Evolutionary conservation across 164 flowering plant genomes (phyloP).

Genomic region (Umbellularia californica): DNA sequence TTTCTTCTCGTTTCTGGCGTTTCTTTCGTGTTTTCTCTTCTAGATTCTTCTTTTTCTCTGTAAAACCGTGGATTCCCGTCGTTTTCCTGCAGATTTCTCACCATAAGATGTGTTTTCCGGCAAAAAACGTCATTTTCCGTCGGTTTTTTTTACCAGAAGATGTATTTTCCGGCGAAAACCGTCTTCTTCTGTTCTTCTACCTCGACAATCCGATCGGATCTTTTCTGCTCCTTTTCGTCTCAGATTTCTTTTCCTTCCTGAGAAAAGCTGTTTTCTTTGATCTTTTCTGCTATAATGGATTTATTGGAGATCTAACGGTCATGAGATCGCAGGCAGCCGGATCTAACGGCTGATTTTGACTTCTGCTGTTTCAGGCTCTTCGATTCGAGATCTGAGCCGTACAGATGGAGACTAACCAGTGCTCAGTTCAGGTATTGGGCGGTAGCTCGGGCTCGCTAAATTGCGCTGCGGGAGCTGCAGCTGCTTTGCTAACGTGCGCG

Average conservation of each 20-base stretch:
- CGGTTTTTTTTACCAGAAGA: not conserved
- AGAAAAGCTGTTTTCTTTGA: not conserved
- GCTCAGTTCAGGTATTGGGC: slow-evolving; percentile 12
- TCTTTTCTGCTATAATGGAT: not conserved
- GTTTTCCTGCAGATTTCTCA: not conserved
- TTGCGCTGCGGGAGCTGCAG: slow-evolving; percentile 28
- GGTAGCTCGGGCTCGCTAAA: slow-evolving; percentile 15
- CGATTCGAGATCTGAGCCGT: slow-evolving; percentile 1
- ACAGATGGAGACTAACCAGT: slow-evolving; percentile 26
- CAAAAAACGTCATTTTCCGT: slow-evolving; percentile 2
- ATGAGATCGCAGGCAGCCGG: not conserved
- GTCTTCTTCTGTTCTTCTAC: not conserved
- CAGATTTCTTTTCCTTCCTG: not conserved
- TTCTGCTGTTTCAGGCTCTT: slow-evolving; percentile 4
- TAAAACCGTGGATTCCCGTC: not conserved
- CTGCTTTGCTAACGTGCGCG: slow-evolving; percentile 21
- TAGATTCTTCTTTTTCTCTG: not conserved
- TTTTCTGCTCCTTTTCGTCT: not conserved
- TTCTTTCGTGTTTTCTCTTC: not conserved
- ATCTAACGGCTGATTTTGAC: slow-evolving; percentile 22
- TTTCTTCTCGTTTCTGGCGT: not conserved
- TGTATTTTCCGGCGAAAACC: not conserved
- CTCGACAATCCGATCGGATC: too few species aligned
- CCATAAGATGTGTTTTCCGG: too few species aligned
- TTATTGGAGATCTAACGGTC: slow-evolving; percentile 20